Evolutionary conservation across 352 stramenopile genomes (phyloP).

Genomic region (Pythium folliculosum): DNA sequence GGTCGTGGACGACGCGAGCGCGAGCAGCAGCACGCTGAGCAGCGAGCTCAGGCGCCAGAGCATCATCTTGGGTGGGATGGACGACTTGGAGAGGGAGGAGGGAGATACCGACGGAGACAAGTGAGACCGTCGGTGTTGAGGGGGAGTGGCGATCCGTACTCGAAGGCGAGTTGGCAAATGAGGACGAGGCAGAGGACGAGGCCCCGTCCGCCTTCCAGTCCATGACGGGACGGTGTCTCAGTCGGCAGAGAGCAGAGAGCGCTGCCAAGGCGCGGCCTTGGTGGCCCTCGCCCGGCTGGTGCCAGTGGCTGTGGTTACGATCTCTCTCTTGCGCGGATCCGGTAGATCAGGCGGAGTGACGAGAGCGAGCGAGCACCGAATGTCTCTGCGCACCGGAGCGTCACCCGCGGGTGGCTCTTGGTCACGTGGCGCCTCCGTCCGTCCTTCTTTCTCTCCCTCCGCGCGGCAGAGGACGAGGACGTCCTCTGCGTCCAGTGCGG

Average conservation of each 20-base stretch:
- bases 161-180: slow-evolving; percentile 5
- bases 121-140: not conserved
- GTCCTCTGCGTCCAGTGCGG: no score
- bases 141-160: not conserved
- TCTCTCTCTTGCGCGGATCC: no score
- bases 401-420: not conserved
- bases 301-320: no score
- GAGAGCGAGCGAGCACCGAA: not conserved
- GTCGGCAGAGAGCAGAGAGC: no score
- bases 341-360: no score
- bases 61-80: not conserved
- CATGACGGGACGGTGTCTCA: no score
- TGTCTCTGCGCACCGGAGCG: not conserved
- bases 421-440: not conserved
- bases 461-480: no score
- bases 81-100: not conserved
- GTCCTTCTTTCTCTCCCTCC: no score
- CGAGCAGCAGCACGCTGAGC: slow-evolving; percentile 3
- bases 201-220: no score
- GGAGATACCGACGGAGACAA: not conserved
- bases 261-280: no score
- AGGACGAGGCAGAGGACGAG: no score
- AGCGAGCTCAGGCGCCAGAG: slow-evolving; percentile 2
- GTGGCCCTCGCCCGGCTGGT: no score
- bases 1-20: not conserved